phyloP scores from a whole-genome alignment of 768 basidiomycete species.

The Boletellus sp. region DNA sequence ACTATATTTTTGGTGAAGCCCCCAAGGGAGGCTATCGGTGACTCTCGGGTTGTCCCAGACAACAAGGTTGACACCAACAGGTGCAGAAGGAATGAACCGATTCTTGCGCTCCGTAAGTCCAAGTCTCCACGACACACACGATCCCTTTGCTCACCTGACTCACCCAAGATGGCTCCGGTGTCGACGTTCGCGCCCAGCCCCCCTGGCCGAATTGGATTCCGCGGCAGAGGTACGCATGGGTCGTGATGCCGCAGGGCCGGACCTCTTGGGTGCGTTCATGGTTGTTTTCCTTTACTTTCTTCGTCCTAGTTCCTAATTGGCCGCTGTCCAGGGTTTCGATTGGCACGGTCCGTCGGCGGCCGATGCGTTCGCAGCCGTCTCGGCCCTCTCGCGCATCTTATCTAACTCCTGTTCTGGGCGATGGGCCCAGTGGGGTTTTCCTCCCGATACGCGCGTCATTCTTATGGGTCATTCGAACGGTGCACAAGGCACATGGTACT shows the following conservation, averaged over 20 bases:
- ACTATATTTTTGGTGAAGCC: conserved; percentile 57
- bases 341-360: conserved; percentile 84
- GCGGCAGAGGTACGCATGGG: conserved; percentile 61
- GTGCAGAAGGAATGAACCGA: conserved; percentile 39
- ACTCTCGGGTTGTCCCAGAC: neutral
- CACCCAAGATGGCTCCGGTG: conserved; percentile 77
- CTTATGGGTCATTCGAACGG: conserved; percentile 93
- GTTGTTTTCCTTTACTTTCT: neutral
- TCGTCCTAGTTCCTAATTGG: neutral
- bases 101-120: conserved; percentile 61
- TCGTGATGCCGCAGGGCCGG: conserved; percentile 73
- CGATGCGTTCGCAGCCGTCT: conserved; percentile 65
- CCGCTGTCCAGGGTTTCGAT: conserved; percentile 66
- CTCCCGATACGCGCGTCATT: conserved; percentile 42
- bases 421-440: conserved; percentile 44
- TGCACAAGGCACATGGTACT: conserved; percentile 85
- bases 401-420: conserved; percentile 19
- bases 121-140: neutral
- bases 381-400: conserved; percentile 51
- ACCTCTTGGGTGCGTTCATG: conserved; percentile 67
- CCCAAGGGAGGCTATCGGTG: conserved; percentile 37
- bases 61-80: neutral
- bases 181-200: conserved; percentile 52
- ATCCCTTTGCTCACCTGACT: conserved; percentile 1
- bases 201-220: conserved; percentile 68